Percentiles rank a stretch among this genome's conserved stretches.
phyloP scores from a whole-genome alignment of 2,329 filamentous ascomycete species.

The Beauveria sp. region DNA sequence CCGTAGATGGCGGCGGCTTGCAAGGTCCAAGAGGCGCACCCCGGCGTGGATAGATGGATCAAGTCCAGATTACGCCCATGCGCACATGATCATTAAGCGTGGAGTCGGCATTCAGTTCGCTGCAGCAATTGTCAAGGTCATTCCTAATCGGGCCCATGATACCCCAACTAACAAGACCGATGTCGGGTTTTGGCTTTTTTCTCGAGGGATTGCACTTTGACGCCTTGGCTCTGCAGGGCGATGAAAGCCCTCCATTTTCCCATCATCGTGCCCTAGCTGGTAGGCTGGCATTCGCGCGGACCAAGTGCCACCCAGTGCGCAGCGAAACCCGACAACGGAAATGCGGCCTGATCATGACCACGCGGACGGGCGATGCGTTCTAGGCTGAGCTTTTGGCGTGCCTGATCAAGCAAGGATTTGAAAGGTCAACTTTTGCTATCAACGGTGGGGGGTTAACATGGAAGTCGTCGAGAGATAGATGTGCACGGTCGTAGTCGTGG shows the following conservation, averaged over 20 bases:
- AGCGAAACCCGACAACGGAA: neutral
- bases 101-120: slow-evolving; percentile 7
- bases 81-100: slow-evolving; percentile 9
- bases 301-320: neutral
- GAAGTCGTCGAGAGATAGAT: no score
- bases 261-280: neutral
- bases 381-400: neutral
- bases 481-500: no score
- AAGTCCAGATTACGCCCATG: slow-evolving; percentile 3
- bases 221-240: neutral
- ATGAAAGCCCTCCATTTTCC: neutral
- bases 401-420: neutral
- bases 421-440: no score
- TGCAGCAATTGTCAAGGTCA: slow-evolving; percentile 11
- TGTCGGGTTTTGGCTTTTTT: slow-evolving; percentile 10
- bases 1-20: neutral
- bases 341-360: neutral
- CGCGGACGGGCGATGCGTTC: neutral
- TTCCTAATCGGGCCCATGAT: slow-evolving; percentile 11
- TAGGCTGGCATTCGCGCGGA: neutral
- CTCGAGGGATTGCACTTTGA: slow-evolving; percentile 1
- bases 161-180: slow-evolving; percentile 8
- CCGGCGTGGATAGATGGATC: slow-evolving; percentile 4
- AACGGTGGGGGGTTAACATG: neutral
- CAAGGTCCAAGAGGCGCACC: neutral